phyloP scores from a whole-genome alignment of 345 rosid genomes.

The Geranium brycei region DNA sequence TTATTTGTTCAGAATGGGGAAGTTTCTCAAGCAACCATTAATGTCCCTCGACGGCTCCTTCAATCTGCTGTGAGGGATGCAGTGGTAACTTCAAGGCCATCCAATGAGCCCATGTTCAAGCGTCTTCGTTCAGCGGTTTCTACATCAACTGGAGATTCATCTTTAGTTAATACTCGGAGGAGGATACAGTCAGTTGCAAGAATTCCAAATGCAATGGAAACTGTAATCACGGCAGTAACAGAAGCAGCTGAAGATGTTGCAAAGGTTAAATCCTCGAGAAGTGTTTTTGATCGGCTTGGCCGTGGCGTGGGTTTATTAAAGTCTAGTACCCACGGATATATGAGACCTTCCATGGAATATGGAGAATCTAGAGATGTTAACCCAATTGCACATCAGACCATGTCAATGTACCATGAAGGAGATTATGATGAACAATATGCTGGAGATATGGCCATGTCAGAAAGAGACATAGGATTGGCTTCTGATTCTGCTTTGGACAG shows the following conservation, averaged over 20 bases:
- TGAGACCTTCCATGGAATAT: slow-evolving; percentile 29
- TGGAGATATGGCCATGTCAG: slow-evolving; percentile 21
- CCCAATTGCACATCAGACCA: slow-evolving; percentile 18
- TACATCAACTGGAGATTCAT: slow-evolving; percentile 33
- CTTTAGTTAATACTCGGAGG: slow-evolving; percentile 28
- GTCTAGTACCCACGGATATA: slow-evolving; percentile 15
- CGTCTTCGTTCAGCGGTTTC: slow-evolving; percentile 87
- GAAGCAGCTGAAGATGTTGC: slow-evolving; percentile 83
- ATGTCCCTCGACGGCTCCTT: slow-evolving; percentile 78
- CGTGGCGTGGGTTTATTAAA: slow-evolving; percentile 26
- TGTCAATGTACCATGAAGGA: slow-evolving; percentile 19
- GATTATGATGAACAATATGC: slow-evolving; percentile 27
- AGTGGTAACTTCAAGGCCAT: slow-evolving; percentile 48
- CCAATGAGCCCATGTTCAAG: slow-evolving; percentile 47
- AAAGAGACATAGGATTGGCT: slow-evolving; percentile 31
- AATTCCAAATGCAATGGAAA: slow-evolving; percentile 56
- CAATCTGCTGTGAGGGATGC: slow-evolving; percentile 97
- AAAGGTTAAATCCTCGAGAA: slow-evolving; percentile 45
- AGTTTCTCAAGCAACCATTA: slow-evolving; percentile 32
- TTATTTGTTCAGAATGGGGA: slow-evolving; percentile 22
- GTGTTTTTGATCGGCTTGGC: slow-evolving; percentile 89
- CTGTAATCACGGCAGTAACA: slow-evolving; percentile 67
- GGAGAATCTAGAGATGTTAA: slow-evolving; percentile 29
- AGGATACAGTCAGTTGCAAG: slow-evolving; percentile 59
- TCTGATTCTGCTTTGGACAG: slow-evolving; percentile 28